Evolutionary conservation across 805 yeast genomes (phyloP).

Genomic region (Ogataea corticis): DNA sequence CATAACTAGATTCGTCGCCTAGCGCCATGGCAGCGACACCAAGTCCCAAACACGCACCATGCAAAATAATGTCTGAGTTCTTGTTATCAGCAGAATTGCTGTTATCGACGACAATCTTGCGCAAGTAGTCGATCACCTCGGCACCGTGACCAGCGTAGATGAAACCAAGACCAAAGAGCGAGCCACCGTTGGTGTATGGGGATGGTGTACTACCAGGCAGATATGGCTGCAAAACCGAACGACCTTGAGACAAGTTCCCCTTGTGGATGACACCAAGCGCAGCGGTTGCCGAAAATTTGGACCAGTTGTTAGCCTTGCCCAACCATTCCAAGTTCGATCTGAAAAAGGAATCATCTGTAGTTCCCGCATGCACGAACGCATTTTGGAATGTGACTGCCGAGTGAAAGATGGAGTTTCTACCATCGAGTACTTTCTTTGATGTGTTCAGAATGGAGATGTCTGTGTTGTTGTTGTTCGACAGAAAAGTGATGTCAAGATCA

Average conservation of each 20-base stretch:
- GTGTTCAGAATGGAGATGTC: slow-evolving; percentile 80
- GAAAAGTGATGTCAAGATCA: slow-evolving; percentile 86
- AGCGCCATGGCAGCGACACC: slow-evolving; percentile 98
- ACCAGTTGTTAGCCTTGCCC: slow-evolving; percentile 98
- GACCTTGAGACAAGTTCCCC: slow-evolving; percentile 91
- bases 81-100: slow-evolving; percentile 41
- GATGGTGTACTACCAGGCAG: slow-evolving; percentile 80
- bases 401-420: slow-evolving; percentile 91
- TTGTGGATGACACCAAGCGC: slow-evolving; percentile 96
- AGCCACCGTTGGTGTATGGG: slow-evolving; percentile 93
- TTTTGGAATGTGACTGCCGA: slow-evolving; percentile 93
- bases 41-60: slow-evolving; percentile 93
- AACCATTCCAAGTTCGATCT: slow-evolving; percentile 92
- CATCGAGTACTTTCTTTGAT: slow-evolving; percentile 80
- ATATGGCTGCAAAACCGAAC: slow-evolving; percentile 83
- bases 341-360: slow-evolving; percentile 91
- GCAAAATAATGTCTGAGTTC: slow-evolving; percentile 80
- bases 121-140: slow-evolving; percentile 77
- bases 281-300: slow-evolving; percentile 96
- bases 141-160: slow-evolving; percentile 96
- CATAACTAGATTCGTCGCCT: slow-evolving; percentile 70
- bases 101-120: slow-evolving; percentile 66
- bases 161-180: slow-evolving; percentile 88
- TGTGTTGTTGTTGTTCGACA: slow-evolving; percentile 82
- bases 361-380: slow-evolving; percentile 94